Evolutionary conservation across 2,329 filamentous ascomycete genomes (phyloP).

Genomic region (Hypoxylon sp.): DNA sequence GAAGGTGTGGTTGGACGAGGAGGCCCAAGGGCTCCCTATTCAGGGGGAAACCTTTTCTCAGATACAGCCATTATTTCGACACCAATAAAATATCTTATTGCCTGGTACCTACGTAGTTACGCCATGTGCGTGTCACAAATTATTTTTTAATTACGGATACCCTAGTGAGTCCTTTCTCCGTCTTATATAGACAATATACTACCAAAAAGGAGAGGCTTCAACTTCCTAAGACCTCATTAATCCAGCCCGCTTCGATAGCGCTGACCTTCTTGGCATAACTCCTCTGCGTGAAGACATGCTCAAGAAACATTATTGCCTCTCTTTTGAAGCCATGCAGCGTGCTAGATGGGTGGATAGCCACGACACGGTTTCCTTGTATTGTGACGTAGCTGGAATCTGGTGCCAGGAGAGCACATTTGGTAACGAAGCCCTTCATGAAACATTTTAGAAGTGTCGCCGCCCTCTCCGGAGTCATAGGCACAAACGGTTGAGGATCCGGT

Average conservation of each 20-base stretch:
- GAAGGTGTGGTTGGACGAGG: no score
- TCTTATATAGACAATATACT: no score
- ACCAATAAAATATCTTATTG: no score
- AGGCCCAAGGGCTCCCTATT: no score
- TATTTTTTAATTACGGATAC: no score
- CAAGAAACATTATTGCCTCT: constrained; percentile 74
- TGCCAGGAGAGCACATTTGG: constrained; percentile 67
- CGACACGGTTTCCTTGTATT: constrained; percentile 65
- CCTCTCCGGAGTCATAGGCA: constrained; percentile 61
- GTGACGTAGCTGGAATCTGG: constrained; percentile 70
- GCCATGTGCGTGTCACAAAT: no score
- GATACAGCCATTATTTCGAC: no score
- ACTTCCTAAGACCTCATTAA: constrained; percentile 54
- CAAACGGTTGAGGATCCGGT: constrained; percentile 64
- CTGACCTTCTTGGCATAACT: constrained; percentile 74
- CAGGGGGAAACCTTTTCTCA: no score
- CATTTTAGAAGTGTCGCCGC: constrained; percentile 65
- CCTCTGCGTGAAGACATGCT: constrained; percentile 72
- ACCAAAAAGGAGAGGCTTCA: no score
- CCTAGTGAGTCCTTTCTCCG: no score
- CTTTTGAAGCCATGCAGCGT: constrained; percentile 69
- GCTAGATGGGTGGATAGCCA: constrained; percentile 70
- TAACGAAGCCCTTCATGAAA: constrained; percentile 68
- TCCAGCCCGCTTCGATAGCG: constrained; percentile 67
- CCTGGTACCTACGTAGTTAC: no score